phyloP scores from a whole-genome alignment of 1,139 yeast species.

The Sugiyamaella xylanicola region DNA sequence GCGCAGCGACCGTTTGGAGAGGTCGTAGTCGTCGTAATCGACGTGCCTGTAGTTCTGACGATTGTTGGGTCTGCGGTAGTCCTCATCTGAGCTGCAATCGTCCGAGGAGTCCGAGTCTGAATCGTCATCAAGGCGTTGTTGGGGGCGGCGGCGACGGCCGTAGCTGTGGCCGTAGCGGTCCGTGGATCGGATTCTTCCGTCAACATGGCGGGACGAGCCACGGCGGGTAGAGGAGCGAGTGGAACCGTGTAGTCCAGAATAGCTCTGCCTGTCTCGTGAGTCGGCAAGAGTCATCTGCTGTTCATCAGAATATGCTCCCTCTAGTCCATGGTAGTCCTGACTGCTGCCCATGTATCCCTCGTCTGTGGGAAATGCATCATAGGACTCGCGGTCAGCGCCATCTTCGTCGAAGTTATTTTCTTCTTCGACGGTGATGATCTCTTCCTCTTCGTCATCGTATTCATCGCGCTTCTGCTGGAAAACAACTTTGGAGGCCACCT shows the following conservation, averaged over 20 bases:
- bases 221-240: background rate
- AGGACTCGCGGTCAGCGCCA: background rate
- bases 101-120: background rate
- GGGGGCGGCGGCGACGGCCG: slow-evolving; percentile 9
- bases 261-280: background rate
- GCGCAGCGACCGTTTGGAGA: slow-evolving; percentile 16
- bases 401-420: background rate
- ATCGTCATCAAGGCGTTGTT: slow-evolving; percentile 6
- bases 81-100: slow-evolving; percentile 15
- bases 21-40: slow-evolving; percentile 5
- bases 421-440: background rate
- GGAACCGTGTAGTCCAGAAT: background rate
- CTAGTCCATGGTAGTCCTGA: background rate
- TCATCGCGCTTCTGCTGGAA: slow-evolving; percentile 13
- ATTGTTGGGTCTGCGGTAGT: background rate
- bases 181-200: slow-evolving; percentile 1
- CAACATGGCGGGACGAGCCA: slow-evolving; percentile 7
- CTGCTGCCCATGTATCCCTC: background rate
- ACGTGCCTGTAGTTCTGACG: too few relatives aligned
- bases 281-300: slow-evolving; percentile 2
- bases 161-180: background rate
- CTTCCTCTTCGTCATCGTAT: slow-evolving; percentile 14
- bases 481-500: background rate
- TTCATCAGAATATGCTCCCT: background rate
- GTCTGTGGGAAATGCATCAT: background rate